These are phyloP conservation scores for Wallacemonas collosoma DNA, from an alignment of 208 protist genomes.

Conservation along the genomic window DNA sequence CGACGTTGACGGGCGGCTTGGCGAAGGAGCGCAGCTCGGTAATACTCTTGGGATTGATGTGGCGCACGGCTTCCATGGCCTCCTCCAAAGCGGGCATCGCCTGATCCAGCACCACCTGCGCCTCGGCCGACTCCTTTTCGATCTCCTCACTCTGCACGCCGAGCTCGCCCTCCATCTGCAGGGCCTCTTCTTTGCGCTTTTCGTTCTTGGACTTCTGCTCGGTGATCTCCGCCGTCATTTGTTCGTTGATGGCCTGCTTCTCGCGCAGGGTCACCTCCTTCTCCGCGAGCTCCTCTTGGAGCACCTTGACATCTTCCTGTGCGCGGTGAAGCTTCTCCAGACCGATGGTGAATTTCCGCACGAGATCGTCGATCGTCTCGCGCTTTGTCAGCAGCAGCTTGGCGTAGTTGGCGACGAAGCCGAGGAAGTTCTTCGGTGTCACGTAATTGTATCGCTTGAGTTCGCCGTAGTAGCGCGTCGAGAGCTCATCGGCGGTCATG, in stretches of 20 bases:
- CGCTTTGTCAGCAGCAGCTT: slow-evolving; percentile 93
- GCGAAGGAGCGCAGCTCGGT: slow-evolving; percentile 97
- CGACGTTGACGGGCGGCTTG: slow-evolving; percentile 94
- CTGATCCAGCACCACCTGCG: slow-evolving; percentile 94
- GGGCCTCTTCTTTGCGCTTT: slow-evolving; percentile 86
- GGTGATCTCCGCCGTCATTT: slow-evolving; percentile 92
- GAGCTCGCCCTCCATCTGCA: slow-evolving; percentile 92
- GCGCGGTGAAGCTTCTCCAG: slow-evolving; percentile 96
- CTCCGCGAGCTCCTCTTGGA: slow-evolving; percentile 94
- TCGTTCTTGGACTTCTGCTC: slow-evolving; percentile 90
- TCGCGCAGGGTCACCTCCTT: slow-evolving; percentile 94
- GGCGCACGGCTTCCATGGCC: slow-evolving; percentile 96
- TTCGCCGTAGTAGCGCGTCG: slow-evolving; percentile 86
- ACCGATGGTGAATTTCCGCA: slow-evolving; percentile 96
- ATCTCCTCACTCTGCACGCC: slow-evolving; percentile 91
- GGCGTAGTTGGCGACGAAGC: slow-evolving; percentile 97
- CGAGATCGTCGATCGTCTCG: slow-evolving; percentile 93
- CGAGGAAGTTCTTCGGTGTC: slow-evolving; percentile 99
- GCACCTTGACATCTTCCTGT: slow-evolving; percentile 95
- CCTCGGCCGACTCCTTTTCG: slow-evolving; percentile 92
- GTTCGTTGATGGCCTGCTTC: slow-evolving; percentile 94
- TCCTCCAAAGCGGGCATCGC: slow-evolving; percentile 96
- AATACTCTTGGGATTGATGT: slow-evolving; percentile 96
- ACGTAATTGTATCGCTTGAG: slow-evolving; percentile 98
- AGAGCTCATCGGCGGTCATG: slow-evolving; percentile 87